phyloP scores from a whole-genome alignment of 768 basidiomycete species.

The Gautieria morchelliformis region DNA sequence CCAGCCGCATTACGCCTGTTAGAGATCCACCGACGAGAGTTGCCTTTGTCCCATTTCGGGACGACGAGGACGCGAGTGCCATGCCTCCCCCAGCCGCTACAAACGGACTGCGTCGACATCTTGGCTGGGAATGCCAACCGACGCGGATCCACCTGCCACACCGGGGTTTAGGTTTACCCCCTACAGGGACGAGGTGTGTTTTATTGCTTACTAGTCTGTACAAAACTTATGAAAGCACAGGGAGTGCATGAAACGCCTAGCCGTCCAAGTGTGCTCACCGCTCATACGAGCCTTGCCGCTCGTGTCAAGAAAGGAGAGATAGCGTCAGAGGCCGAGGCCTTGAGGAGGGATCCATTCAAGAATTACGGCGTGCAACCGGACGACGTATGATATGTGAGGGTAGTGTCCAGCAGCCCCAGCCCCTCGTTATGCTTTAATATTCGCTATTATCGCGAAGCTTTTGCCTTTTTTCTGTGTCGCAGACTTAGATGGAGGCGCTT shows the following conservation, averaged over 20 bases:
- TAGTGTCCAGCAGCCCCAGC: too few relatives aligned
- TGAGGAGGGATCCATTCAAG: slow-evolving; percentile 72
- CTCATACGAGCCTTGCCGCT: too few relatives aligned
- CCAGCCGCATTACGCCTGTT: slow-evolving; percentile 48
- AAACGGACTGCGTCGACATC: neutral
- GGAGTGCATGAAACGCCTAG: neutral
- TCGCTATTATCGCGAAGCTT: too few relatives aligned
- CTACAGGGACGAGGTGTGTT: slow-evolving; percentile 57
- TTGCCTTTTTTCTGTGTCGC: too few relatives aligned
- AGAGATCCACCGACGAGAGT: slow-evolving; percentile 41
- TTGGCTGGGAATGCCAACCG: neutral
- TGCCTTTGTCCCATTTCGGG: slow-evolving; percentile 31
- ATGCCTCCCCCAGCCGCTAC: slow-evolving; percentile 4
- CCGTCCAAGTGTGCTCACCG: slow-evolving; percentile 28
- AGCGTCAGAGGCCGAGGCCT: slow-evolving; percentile 63
- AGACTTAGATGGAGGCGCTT: too few relatives aligned
- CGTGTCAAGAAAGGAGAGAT: slow-evolving; percentile 32
- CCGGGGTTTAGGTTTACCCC: slow-evolving; percentile 50
- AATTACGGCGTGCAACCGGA: slow-evolving; percentile 40
- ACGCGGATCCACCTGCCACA: slow-evolving; percentile 28
- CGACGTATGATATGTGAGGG: neutral
- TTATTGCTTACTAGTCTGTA: slow-evolving; percentile 17
- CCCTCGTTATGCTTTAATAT: too few relatives aligned
- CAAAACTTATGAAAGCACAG: slow-evolving; percentile 3
- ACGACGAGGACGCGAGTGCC: slow-evolving; percentile 17